Percentiles rank a stretch among this genome's conserved stretches.
These are phyloP conservation scores for Xerocomellus chrysenteron DNA, from an alignment of 768 basidiomycete species.

Conservation along the genomic window DNA sequence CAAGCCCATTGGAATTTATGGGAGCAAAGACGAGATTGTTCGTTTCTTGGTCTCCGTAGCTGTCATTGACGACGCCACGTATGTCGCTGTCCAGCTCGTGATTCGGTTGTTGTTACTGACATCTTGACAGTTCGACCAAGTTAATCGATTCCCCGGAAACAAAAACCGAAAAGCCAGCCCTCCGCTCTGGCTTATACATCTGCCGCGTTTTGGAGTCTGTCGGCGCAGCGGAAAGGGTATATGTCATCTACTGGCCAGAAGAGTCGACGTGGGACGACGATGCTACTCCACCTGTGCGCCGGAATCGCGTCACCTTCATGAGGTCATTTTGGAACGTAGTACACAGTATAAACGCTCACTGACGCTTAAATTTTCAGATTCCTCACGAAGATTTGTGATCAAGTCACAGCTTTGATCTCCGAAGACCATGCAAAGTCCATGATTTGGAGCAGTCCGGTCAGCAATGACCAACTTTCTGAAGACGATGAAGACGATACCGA, in stretches of 20 bases:
- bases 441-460: constrained; percentile 39
- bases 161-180: constrained; percentile 14
- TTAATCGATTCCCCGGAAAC: constrained; percentile 5
- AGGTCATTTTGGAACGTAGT: neutral
- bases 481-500: constrained; percentile 43
- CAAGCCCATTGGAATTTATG: constrained; percentile 57
- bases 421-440: constrained; percentile 44
- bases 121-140: constrained; percentile 9
- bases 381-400: constrained; percentile 58
- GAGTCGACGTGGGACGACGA: constrained; percentile 56
- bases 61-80: constrained; percentile 42
- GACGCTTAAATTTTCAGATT: constrained; percentile 38
- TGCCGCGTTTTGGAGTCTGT: constrained; percentile 24
- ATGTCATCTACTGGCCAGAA: constrained; percentile 64
- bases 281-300: constrained; percentile 43
- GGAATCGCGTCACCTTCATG: constrained; percentile 62
- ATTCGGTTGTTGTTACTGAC: neutral
- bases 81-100: constrained; percentile 15
- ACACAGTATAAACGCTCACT: neutral
- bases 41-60: constrained; percentile 41
- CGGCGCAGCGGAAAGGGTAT: constrained; percentile 28
- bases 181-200: constrained; percentile 55
- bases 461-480: constrained; percentile 24
- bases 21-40: constrained; percentile 50
- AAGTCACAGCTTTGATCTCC: constrained; percentile 49